A percentile compares a stretch with the other conserved stretches of the same genome.
Evolutionary conservation across 305 asterid species (phyloP).

Genomic region (Fraxinus floribunda): DNA sequence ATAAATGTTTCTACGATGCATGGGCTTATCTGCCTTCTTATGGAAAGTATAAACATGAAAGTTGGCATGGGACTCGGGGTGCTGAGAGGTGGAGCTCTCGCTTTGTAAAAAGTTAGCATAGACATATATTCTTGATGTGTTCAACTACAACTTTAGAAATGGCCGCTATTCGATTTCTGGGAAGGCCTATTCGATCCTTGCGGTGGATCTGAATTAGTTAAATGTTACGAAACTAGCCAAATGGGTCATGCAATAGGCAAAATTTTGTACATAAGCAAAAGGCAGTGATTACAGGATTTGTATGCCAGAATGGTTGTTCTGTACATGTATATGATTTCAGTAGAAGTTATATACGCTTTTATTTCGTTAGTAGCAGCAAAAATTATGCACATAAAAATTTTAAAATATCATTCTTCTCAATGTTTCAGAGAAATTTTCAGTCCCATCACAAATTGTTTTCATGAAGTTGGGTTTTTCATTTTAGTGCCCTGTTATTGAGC

Average conservation of each 20-base stretch:
- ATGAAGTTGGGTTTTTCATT: not conserved
- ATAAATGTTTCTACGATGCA: not conserved
- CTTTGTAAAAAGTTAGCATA: not conserved
- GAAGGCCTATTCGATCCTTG: not conserved
- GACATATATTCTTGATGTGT: not conserved
- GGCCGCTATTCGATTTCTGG: not conserved
- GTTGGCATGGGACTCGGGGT: conserved; percentile 8
- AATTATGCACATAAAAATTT: not conserved
- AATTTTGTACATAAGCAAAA: conserved; percentile 19
- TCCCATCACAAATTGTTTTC: not conserved
- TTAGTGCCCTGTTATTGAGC: not conserved
- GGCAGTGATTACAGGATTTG: not conserved
- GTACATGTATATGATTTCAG: conserved; percentile 15
- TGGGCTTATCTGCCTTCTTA: conserved; percentile 7
- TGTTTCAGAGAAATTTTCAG: not conserved
- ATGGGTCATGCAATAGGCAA: not conserved
- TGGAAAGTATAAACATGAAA: conserved; percentile 5
- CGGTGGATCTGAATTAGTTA: not conserved
- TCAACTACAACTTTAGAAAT: not conserved
- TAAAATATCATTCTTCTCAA: not conserved
- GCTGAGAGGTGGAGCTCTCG: conserved; percentile 1
- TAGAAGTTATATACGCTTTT: not conserved
- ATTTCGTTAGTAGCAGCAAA: not conserved
- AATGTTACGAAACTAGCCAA: not conserved
- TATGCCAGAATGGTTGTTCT: conserved; percentile 3